Evolutionary conservation across 768 basidiomycete species (phyloP), one percentile per base, ranked within the genome.

Genomic region (Boletales sp.): DNA sequence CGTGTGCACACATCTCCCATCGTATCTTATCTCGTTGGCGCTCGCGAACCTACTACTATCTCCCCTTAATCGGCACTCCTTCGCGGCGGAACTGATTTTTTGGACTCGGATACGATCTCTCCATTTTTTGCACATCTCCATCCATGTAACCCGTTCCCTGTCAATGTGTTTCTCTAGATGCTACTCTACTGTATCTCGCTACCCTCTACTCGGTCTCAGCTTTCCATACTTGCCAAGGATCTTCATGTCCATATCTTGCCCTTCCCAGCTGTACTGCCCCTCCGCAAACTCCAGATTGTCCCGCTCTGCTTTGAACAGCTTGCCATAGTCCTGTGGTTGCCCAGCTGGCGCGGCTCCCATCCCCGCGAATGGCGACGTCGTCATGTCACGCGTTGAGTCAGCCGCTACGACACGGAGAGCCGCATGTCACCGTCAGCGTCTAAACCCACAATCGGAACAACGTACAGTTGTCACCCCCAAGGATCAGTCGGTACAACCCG

Each of bases 221-320:
- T 83, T 87, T 49, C 86, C 85, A 64, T 89, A 94, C 70, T 82
- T 85, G 59, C 76, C 75, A 38, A 96, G 77, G 19, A 96, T 79
- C 54, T 87, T 77, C 49, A 76, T 75, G 63, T 95, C 94, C 35
- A 94, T 77, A 45, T 86, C 90, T 34, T 84, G 77, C 14, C 90
- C 91, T 25, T 80, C 78, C 92, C 92, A 97, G 18, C 70, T 68
- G 66, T 95, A 94, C 54, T 88, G 66, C 31, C 91, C 91, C 62
- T 93, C 87, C 0, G 94, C 82, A 59, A 98, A 86, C 57, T 92
- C 89, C 17, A 99, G 79, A 68, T 96, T 95, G 68, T 98, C 95
- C 54, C 76, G 77, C 70, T 99, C 96, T 7, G 84, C 83, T 58
- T 90, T 89, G 78, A 94, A 94, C 36, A 97, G 67, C 66, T 98